Conservation (phyloP, 2,329 filamentous ascomycete species). For the Emydomyces testavorans region DNA sequence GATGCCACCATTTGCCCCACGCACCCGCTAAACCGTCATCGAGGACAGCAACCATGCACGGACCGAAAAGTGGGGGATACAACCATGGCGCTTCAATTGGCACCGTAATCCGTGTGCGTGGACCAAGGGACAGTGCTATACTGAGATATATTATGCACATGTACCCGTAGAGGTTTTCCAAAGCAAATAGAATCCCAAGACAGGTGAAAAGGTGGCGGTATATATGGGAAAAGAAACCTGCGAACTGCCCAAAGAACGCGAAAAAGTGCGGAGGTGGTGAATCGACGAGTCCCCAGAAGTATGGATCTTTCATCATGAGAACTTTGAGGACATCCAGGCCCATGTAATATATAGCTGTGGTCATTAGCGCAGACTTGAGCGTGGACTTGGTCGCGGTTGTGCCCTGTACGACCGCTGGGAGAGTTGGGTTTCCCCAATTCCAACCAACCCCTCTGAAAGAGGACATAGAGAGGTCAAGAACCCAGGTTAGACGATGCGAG, state of each 20-base stretch:
- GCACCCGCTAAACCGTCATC: slow-evolving; percentile 64
- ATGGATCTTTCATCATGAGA: slow-evolving; percentile 62
- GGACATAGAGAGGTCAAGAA: slow-evolving; percentile 8
- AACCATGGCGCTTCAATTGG: slow-evolving; percentile 50
- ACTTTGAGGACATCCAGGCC: slow-evolving; percentile 59
- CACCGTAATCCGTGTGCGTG: slow-evolving; percentile 49
- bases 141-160: slow-evolving; percentile 51
- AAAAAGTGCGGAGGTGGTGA: slow-evolving; percentile 34
- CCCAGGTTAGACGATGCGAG: slow-evolving; percentile 10
- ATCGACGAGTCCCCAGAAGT: slow-evolving; percentile 54
- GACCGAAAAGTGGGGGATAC: slow-evolving; percentile 49
- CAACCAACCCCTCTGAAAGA: slow-evolving; percentile 10
- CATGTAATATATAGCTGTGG: slow-evolving; percentile 50
- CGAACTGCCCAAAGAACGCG: slow-evolving; percentile 34
- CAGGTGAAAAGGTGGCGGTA: slow-evolving; percentile 50
- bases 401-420: not conserved
- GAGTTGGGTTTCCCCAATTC: slow-evolving; percentile 5
- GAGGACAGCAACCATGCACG: slow-evolving; percentile 29
- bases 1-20: slow-evolving; percentile 87
- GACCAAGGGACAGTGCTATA: slow-evolving; percentile 37
- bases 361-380: slow-evolving; percentile 36
- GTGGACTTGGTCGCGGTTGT: slow-evolving; percentile 34
- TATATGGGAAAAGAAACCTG: slow-evolving; percentile 38
- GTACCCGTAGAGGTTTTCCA: slow-evolving; percentile 51
- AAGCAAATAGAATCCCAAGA: slow-evolving; percentile 46